Conservation (phyloP, 1,284 basidiomycete species). For the Volvariella surrecta region DNA sequence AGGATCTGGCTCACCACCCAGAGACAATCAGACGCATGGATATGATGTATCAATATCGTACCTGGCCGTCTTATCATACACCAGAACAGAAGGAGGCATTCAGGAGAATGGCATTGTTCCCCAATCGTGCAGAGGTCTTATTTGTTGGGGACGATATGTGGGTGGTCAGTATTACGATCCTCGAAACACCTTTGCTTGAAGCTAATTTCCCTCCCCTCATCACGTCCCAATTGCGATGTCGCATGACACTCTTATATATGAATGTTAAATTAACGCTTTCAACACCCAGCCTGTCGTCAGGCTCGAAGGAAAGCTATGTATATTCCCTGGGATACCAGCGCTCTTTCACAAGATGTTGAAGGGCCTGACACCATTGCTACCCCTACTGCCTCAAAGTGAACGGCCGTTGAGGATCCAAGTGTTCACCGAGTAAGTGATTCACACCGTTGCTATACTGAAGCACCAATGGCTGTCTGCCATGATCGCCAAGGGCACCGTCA, state of each 20-base stretch:
- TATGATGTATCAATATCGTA: conserved; percentile 51
- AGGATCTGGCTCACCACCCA: conserved; percentile 65
- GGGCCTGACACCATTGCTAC: conserved; percentile 63
- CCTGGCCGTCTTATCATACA: conserved; percentile 50
- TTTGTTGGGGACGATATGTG: conserved; percentile 72
- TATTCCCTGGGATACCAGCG: conserved; percentile 86
- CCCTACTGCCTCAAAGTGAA: conserved; percentile 62
- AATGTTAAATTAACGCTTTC: no score
- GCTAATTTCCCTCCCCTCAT: no score
- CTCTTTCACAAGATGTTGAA: conserved; percentile 80
- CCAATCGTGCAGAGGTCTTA: conserved; percentile 65
- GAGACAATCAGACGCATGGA: conserved; percentile 81
- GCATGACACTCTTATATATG: no score
- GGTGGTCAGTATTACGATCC: conserved; percentile 52
- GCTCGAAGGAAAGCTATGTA: conserved; percentile 75
- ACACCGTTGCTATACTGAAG: no score
- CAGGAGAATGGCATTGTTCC: conserved; percentile 80
- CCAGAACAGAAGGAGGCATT: conserved; percentile 66
- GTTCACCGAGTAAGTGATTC: conserved; percentile 59
- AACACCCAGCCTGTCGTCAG: conserved; percentile 70
- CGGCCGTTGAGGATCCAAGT: conserved; percentile 72
- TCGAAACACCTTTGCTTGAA: no score
- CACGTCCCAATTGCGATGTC: no score
- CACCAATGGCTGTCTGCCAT: no score
- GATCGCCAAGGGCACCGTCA: no score